Evolutionary conservation across 352 stramenopile genomes (phyloP), one percentile per base, ranked within the genome.

Genomic region (Globisporangium cederbergense): DNA sequence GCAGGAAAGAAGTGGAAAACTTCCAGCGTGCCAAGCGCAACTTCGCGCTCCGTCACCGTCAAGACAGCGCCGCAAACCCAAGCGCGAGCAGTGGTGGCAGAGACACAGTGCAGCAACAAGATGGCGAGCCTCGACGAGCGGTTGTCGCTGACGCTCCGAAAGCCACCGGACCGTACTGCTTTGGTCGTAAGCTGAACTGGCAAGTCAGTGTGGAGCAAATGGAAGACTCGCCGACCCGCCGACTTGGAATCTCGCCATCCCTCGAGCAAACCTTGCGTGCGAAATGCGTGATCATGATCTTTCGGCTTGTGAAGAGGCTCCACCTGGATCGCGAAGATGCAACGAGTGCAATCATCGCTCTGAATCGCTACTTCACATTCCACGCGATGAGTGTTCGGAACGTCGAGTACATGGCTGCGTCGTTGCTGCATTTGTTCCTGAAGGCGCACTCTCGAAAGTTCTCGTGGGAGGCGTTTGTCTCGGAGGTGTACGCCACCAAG

Each of bases 361-460:
- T 96, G 32, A 85, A 94, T 57, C 76, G 83, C n/a, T 92, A 80
- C 51, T 86, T 90, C 50, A 90, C 83, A 22, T 89, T 92, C 46
- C 74, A 88, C 49, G 66, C 81, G 2, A 93, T 94, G 80, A 71
- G 76, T 14, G 79, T 80, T 57, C 25, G 52, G 3, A 88, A 89
- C 36, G 75, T 86, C 22, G 87, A 94, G 28, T 75, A 84, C 16
- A 74, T 88, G 49, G 85, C 80, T 38, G 83, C 83, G 2, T 77
- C 78, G 38, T 88, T 90, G 74, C 60, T 96, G 4, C 74, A 92
- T 58, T 65, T 96, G 47, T 88, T 89, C 42, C 64, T 96, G 4
- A 94, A 93, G 47, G 85, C 84, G 0, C 79, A 90, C 53, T 76
- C 76, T 7, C 76, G 83, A 14, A 79, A 80, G 59, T 74, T 89